Conservation (phyloP, 805 yeast species). For the Candida pseudoglaebosa region DNA sequence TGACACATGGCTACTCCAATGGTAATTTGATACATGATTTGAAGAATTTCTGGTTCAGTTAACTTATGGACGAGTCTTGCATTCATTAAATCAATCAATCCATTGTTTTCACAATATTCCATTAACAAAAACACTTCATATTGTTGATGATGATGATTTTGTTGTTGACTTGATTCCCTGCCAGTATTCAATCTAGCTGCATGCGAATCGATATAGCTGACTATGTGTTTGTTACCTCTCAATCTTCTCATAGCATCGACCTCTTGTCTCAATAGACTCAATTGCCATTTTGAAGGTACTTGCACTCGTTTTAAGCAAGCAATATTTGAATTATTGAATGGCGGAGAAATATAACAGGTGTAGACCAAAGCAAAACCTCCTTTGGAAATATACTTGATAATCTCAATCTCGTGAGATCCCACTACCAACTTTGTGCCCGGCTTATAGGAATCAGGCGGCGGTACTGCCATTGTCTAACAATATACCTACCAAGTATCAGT, state of each 20-base stretch:
- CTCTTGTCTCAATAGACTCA: constrained; percentile 84
- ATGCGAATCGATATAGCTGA: constrained; percentile 90
- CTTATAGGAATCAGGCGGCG: constrained; percentile 59
- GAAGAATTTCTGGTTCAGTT: constrained; percentile 62
- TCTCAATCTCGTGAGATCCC: constrained; percentile 73
- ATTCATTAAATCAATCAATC: constrained; percentile 78
- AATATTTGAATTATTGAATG: constrained; percentile 44
- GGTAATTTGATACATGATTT: constrained; percentile 65
- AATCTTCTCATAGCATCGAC: constrained; percentile 96
- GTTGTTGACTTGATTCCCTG: too few species aligned
- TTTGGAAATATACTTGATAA: constrained; percentile 70
- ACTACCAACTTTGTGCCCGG: constrained; percentile 80
- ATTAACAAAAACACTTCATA: constrained; percentile 76
- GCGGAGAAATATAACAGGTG: constrained; percentile 60
- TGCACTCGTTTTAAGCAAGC: constrained; percentile 94
- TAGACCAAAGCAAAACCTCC: constrained; percentile 98
- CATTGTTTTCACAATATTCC: constrained; percentile 76
- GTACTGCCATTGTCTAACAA: constrained; percentile 24
- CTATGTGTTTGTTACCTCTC: constrained; percentile 73
- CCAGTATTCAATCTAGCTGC: constrained; percentile 66
- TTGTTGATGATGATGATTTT: constrained; percentile 25
- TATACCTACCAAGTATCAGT: too few species aligned
- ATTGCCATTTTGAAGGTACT: constrained; percentile 84
- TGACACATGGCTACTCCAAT: constrained; percentile 79
- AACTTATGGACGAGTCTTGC: constrained; percentile 61